Base-by-base conservation (phyloP, 1,284 basidiomycete species). In the Cystobasidium pallidum region DNA sequence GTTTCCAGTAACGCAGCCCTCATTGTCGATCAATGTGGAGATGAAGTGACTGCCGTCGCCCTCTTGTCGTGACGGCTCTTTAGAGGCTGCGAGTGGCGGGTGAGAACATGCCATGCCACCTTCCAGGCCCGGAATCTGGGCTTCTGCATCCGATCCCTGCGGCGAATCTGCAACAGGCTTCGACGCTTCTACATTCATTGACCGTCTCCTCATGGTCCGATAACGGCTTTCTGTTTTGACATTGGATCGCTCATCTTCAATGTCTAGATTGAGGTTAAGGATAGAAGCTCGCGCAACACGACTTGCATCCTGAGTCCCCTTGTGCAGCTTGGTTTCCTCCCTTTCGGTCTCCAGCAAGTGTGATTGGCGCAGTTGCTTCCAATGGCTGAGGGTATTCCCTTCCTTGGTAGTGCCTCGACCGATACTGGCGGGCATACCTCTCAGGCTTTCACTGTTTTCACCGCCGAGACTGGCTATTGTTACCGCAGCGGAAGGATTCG, bases 201-300 rank as follows among this genome's bases (percentile, higher is more conserved):
- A 64, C 1, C 15, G 24, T 32, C 30, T 64, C n/a, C 62, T 32
- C 62, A 64, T 64, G 17, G 62, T 64, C 7, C 62, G 43, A 30
- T 64, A 64, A 4, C 30, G 45, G 34, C 62, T 51, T 34, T 43
- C 62, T n/a, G 28, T 3, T 21, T 24, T 52, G 1, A n/a, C 45
- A 6, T 26, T 17, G 10, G 13, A 21, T 2, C 17, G 17, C 15
- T 49, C 47, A 1, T 51, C 45, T 45, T n/a, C 36, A 43, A 8
- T 39, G 19, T 43, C 21, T 30, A 61, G 13, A 61, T 30, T 11
- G 4, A 13, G 7, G 3, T 21, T 13, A 6, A 30, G 39, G 19
- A 43, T 32, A 21, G 30, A 28, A 4, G 21, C n/a, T 24, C 49
- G 49, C 15, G 7, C 49, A 51, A 26, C 17, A 3, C 15, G 4